phyloP scores from a whole-genome alignment of 768 basidiomycete species.

The Lentinus tigrinus region DNA sequence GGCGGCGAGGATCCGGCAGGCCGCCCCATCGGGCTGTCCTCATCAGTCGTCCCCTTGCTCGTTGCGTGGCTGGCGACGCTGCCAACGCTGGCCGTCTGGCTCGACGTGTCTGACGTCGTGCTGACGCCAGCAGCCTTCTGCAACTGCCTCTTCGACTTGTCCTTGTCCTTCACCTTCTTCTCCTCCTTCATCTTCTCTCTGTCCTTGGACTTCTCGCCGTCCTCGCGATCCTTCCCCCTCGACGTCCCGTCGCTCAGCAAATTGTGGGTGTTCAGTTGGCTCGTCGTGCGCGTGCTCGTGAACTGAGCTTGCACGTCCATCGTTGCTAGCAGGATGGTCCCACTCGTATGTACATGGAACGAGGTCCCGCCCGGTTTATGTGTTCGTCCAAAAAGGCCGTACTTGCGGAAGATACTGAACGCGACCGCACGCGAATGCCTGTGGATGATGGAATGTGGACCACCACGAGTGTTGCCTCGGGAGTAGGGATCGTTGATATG shows the following conservation, averaged over 20 bases:
- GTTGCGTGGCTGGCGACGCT: slow-evolving; percentile 13
- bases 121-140: not conserved
- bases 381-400: slow-evolving; percentile 33
- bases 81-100: slow-evolving; percentile 20
- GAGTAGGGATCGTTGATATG: slow-evolving; percentile 52
- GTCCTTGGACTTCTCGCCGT: slow-evolving; percentile 30
- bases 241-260: slow-evolving; percentile 47
- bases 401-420: slow-evolving; percentile 75
- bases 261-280: slow-evolving; percentile 66
- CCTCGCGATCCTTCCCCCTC: slow-evolving; percentile 7
- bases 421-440: slow-evolving; percentile 79
- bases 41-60: slow-evolving; percentile 5
- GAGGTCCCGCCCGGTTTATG: slow-evolving; percentile 14
- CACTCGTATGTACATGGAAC: slow-evolving; percentile 22
- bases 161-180: slow-evolving; percentile 27
- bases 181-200: slow-evolving; percentile 30
- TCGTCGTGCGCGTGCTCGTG: slow-evolving; percentile 73
- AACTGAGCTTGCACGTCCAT: slow-evolving; percentile 77
- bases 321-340: slow-evolving; percentile 63
- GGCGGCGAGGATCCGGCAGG: slow-evolving; percentile 6
- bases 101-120: slow-evolving; percentile 4
- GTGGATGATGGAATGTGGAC: slow-evolving; percentile 71
- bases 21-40: slow-evolving; percentile 12
- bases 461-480: slow-evolving; percentile 42
- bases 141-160: slow-evolving; percentile 31